phyloP scores from a whole-genome alignment of 345 rosid genomes.

The Salix viminalis region DNA sequence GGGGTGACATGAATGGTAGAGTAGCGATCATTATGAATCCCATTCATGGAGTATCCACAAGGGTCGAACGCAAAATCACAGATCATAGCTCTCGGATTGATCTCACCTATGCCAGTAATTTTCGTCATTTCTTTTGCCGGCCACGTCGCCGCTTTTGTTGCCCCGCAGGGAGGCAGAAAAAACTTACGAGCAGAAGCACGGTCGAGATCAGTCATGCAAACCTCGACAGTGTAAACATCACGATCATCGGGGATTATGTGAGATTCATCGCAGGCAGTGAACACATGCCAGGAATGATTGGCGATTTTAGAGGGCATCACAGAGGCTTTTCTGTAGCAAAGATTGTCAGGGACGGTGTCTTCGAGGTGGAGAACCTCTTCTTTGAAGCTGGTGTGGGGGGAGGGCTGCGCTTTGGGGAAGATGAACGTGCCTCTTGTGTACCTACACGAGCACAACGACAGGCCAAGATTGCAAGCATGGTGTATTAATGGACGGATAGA shows the following conservation, averaged over 20 bases:
- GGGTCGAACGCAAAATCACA: conserved; percentile 97
- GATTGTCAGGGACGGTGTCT: conserved; percentile 49
- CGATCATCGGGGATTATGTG: conserved; percentile 12
- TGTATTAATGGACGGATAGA: conserved; percentile 74
- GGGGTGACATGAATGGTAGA: conserved; percentile 98
- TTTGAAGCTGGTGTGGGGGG: conserved; percentile 76
- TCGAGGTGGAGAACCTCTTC: conserved; percentile 72
- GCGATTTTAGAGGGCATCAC: conserved; percentile 66
- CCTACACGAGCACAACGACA: conserved; percentile 51
- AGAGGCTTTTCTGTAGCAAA: conserved; percentile 61
- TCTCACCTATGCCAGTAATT: conserved; percentile 56
- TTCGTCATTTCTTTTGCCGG: conserved; percentile 76
- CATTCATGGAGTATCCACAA: conserved; percentile 98
- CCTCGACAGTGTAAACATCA: conserved; percentile 54
- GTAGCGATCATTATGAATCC: conserved; percentile 80
- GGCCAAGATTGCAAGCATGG: conserved; percentile 57
- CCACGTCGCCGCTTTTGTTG: conserved; percentile 44
- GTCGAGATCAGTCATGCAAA: conserved; percentile 96
- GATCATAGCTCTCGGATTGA: conserved; percentile 59
- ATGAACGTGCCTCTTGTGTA: conserved; percentile 94
- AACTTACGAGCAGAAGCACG: conserved; percentile 52
- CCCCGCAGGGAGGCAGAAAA: conserved; percentile 42
- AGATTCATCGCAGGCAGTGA: conserved; percentile 50
- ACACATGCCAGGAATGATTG: conserved; percentile 82
- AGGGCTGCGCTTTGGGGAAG: conserved; percentile 82